phyloP scores from a whole-genome alignment of 352 stramenopile species.

The Pythium oligandrum region DNA sequence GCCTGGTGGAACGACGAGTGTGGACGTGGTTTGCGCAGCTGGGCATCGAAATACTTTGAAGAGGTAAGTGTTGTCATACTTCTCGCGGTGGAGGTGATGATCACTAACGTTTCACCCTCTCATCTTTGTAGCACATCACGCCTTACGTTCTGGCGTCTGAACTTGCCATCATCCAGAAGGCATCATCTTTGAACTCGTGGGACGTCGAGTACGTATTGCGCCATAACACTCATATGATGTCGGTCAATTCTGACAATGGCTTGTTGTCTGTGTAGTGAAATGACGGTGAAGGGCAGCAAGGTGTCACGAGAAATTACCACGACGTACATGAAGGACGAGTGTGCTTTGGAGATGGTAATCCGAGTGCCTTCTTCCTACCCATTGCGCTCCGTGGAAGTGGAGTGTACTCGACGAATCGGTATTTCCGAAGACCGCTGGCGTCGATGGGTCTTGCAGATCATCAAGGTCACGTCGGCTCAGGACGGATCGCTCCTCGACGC shows the following conservation, averaged over 20 bases:
- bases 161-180: slow-evolving; percentile 70
- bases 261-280: slow-evolving; percentile 36
- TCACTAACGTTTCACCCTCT: neutral
- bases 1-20: slow-evolving; percentile 91
- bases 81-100: neutral
- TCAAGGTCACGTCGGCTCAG: slow-evolving; percentile 84
- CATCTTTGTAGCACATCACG: slow-evolving; percentile 48
- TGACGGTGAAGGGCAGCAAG: slow-evolving; percentile 82
- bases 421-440: slow-evolving; percentile 90
- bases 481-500: slow-evolving; percentile 89
- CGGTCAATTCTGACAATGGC: too few relatives aligned
- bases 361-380: slow-evolving; percentile 85
- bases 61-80: slow-evolving; percentile 31
- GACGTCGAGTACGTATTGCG: slow-evolving; percentile 44
- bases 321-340: slow-evolving; percentile 93
- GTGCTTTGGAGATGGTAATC: slow-evolving; percentile 87
- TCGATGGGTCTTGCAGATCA: slow-evolving; percentile 91
- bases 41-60: slow-evolving; percentile 87
- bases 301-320: slow-evolving; percentile 88
- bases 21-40: slow-evolving; percentile 67
- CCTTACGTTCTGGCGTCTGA: slow-evolving; percentile 73
- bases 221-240: too few relatives aligned
- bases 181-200: slow-evolving; percentile 48
- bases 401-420: slow-evolving; percentile 88
- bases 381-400: slow-evolving; percentile 88